phyloP scores from a whole-genome alignment of 257 asterid species.

The Penstemon barbatus region DNA sequence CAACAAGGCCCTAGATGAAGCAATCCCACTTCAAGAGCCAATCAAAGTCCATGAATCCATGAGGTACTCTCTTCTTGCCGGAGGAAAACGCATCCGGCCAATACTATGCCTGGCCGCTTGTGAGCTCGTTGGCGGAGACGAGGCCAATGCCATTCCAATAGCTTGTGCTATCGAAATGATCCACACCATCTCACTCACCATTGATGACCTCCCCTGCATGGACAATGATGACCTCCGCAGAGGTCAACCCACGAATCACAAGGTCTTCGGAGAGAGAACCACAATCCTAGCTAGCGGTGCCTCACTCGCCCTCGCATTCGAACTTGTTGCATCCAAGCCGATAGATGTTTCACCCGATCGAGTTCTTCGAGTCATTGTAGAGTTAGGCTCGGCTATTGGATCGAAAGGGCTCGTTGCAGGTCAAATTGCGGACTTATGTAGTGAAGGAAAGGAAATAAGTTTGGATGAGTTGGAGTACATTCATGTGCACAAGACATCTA shows the following conservation, averaged over 20 bases:
- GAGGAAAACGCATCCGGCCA: slow-evolving; percentile 28
- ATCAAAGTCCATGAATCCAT: slow-evolving; percentile 25
- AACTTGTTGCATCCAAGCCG: slow-evolving; percentile 12
- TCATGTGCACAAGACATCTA: slow-evolving; percentile 24
- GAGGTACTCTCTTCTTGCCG: slow-evolving; percentile 24
- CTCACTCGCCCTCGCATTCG: slow-evolving; percentile 3
- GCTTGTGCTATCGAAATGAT: slow-evolving; percentile 21
- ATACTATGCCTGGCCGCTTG: slow-evolving; percentile 23
- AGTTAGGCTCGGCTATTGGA: neutral
- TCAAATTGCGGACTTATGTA: slow-evolving; percentile 2
- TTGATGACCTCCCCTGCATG: slow-evolving; percentile 26
- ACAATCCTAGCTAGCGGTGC: slow-evolving; percentile 13
- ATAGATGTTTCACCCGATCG: neutral
- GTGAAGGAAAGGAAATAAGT: neutral
- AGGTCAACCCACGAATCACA: slow-evolving; percentile 22
- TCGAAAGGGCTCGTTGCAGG: slow-evolving; percentile 16
- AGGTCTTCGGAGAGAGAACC: slow-evolving; percentile 18
- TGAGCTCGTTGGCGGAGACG: slow-evolving; percentile 30
- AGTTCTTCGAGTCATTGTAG: neutral
- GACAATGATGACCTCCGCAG: slow-evolving; percentile 25
- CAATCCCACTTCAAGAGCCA: slow-evolving; percentile 14
- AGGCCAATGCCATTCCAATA: slow-evolving; percentile 20
- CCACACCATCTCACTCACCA: slow-evolving; percentile 12
- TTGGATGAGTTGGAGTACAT: slow-evolving; percentile 12
- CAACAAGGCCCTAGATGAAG: slow-evolving; percentile 23